Conservation (phyloP, 2,329 filamentous ascomycete genomes). For the Penicillium thymicola region DNA sequence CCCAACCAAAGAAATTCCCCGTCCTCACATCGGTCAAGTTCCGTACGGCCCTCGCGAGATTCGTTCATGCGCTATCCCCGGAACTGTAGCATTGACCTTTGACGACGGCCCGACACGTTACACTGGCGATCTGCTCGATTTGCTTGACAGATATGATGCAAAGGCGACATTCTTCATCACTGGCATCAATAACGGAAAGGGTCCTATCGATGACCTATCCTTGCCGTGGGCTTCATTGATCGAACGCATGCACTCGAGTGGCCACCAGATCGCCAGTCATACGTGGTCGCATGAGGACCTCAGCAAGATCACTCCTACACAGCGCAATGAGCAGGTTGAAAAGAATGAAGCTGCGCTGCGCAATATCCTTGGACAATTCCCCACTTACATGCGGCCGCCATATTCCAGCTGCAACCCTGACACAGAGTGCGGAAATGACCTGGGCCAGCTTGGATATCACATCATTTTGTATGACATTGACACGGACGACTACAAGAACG, state of each 20-base stretch:
- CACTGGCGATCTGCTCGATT: slow-evolving; percentile 60
- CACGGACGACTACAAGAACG: slow-evolving; percentile 47
- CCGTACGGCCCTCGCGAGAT: slow-evolving; percentile 38
- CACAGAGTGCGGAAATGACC: slow-evolving; percentile 41
- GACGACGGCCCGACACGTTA: slow-evolving; percentile 65
- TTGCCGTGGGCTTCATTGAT: slow-evolving; percentile 41
- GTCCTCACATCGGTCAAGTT: slow-evolving; percentile 36
- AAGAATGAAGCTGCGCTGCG: slow-evolving; percentile 48
- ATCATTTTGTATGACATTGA: slow-evolving; percentile 48
- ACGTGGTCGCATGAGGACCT: slow-evolving; percentile 53
- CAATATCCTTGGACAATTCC: slow-evolving; percentile 49
- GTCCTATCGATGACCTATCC: slow-evolving; percentile 42
- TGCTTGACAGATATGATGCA: slow-evolving; percentile 57
- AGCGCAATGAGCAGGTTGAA: slow-evolving; percentile 43
- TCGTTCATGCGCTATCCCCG: slow-evolving; percentile 45
- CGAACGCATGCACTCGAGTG: slow-evolving; percentile 42
- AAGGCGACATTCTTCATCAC: slow-evolving; percentile 68
- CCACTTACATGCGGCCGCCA: slow-evolving; percentile 54
- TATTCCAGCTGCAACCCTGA: slow-evolving; percentile 42
- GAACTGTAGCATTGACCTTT: slow-evolving; percentile 63
- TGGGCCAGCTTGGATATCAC: slow-evolving; percentile 50
- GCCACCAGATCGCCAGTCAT: slow-evolving; percentile 53
- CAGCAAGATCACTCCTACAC: slow-evolving; percentile 35
- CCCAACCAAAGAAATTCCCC: slow-evolving; percentile 34
- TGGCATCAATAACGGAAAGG: slow-evolving; percentile 48